Base-by-base conservation (phyloP, 1,284 basidiomycete genomes). In the Pisolithus thermaeus region DNA sequence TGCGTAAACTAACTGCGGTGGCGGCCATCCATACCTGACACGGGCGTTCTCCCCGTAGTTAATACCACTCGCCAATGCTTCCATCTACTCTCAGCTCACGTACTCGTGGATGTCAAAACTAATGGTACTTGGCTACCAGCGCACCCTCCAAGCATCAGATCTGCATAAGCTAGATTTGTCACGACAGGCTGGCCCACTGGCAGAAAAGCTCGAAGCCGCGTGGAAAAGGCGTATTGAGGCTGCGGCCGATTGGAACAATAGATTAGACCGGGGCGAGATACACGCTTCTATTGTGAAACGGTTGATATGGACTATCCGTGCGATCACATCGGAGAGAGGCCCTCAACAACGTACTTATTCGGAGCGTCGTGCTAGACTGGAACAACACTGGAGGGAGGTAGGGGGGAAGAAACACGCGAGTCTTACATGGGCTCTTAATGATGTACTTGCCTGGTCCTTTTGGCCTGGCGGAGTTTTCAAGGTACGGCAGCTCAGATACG, bases 91-190 rank as follows among this genome's bases (percentile, higher is more conserved):
- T 7, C 67, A 78, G 23, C 68, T 88, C 28, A 82, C 83, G 0
- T 89, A 79, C 58, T 61, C 73, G 40, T 85, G 83, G 82, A 80
- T 81, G 49, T 83, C 81, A 0, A 83, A 84, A 1, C 73, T 90
- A 49, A 87, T 91, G 83, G 78, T 74, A 4, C 70, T 84, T 20
- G 82, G 82, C 1, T 88, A 84, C 62, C 83, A 86, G 60, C 74
- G 87, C 27, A 82, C 84, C 0, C 71, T 88, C 1, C 84, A 87
- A 64, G 84, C 83, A 0, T 79, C 84, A 0, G 86, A 89, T 63
- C 66, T 87, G n/a, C 87, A 83, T 81, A 81, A 80, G 62, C 71
- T 89, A 64, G 82, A 84, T 58, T 64, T 71, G 1, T 67, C 73
- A 8, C 75, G 80, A 27, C 73, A 80, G 56, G 66, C 81, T 8